Evolutionary conservation across 1,139 yeast species (phyloP).

Genomic region (Geotrichum candidum): DNA sequence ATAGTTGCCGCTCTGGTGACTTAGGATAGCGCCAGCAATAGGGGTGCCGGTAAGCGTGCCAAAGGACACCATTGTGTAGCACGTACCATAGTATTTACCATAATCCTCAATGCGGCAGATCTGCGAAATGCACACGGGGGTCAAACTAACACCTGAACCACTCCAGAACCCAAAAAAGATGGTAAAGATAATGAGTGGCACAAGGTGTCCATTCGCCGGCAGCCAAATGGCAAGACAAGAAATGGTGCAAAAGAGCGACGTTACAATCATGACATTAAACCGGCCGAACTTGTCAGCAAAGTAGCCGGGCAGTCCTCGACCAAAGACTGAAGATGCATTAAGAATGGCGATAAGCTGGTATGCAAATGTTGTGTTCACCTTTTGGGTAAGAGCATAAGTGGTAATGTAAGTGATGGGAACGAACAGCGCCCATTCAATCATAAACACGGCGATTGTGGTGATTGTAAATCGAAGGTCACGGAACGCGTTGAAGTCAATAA

Average conservation of each 20-base stretch:
- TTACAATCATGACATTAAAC: conserved; percentile 47
- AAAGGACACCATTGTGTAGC: conserved; percentile 59
- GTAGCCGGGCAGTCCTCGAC: conserved; percentile 45
- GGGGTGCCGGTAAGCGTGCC: conserved; percentile 51
- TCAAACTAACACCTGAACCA: conserved; percentile 44
- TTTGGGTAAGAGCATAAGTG: conserved; percentile 45
- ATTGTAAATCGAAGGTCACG: conserved; percentile 40
- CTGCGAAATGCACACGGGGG: conserved; percentile 47
- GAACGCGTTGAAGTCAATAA: conserved; percentile 41
- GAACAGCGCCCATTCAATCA: conserved; percentile 46
- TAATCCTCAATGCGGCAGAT: conserved; percentile 58
- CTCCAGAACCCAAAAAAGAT: conserved; percentile 50
- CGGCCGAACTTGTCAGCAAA: conserved; percentile 47
- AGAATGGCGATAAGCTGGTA: conserved; percentile 42
- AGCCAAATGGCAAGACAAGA: conserved; percentile 44
- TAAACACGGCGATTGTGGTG: conserved; percentile 41
- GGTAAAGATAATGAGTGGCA: conserved; percentile 43
- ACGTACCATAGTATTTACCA: conserved; percentile 65
- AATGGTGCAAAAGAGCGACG: conserved; percentile 37
- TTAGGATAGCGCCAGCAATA: conserved; percentile 45
- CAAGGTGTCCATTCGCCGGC: conserved; percentile 45
- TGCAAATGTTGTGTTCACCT: conserved; percentile 38
- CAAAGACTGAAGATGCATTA: conserved; percentile 45
- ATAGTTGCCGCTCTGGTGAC: conserved; percentile 17
- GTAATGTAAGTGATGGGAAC: conserved; percentile 49